Base-by-base conservation (phyloP, 441 rosid genomes). In the Pelargonium myrrhifolium region DNA sequence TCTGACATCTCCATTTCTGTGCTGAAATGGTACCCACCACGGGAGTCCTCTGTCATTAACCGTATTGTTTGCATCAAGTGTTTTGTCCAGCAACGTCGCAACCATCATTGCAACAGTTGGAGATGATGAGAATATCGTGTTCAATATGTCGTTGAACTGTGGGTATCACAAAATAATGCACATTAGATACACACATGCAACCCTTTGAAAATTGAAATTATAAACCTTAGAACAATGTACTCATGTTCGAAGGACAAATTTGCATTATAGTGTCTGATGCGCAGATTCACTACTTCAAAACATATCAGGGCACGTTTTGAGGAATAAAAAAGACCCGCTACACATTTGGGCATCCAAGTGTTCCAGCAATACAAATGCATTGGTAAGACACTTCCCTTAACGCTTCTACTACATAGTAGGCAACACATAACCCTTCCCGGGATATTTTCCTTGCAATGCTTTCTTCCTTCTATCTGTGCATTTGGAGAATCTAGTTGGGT, bases 1-100 rank as follows among this genome's bases (percentile, higher is more conserved):
- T 76, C 98, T 77, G 1, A 0, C 1, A 42, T 93, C 99, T 56
- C 99, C 93, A 2, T 77, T 53, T 74, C 84, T 74, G 64, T 71
- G 73, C 78, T 84, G 95, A 86, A 93, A 93, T 1, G 99, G 99
- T 62, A 49, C 73, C 99, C 94, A 93, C 99, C 99, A 93, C 3
- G 81, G 76, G 39, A 84, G 43, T 71, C 96, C 99, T 82, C 99
- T 84, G 65, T 85, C 99, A 0, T n/a, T 24, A 1, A 21, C 53
- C 0, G 76, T 59, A 3, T 69, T 64, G 64, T 71, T 68, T 0
- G 92, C 83, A 0, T 89, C 91, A 0, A 93, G 82, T 0, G 93
- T 91, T 85, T 87, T 93, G 70, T 93, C 99, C 0, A 93, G 85
- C 47, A 82, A 11, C 1, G 86, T 83, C 21, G 89, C 99, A 0